Evolutionary conservation across 257 asterid species (phyloP), one percentile per base, ranked within the genome.

Genomic region (Ocimum tenuiflorum): DNA sequence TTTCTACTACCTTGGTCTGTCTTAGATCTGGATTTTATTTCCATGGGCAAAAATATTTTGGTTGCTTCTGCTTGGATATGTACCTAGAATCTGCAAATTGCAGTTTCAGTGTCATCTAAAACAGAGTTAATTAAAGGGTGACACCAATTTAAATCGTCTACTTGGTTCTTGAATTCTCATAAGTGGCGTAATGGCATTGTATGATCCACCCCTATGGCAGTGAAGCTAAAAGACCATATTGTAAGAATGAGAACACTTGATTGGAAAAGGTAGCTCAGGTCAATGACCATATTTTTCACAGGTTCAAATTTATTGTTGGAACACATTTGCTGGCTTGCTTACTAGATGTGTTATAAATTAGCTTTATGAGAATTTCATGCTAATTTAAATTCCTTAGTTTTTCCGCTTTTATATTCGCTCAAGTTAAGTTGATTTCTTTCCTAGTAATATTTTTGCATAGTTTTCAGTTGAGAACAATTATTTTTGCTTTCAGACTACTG

Each of bases 401-500:
- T 62, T 48, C 19, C 14, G 67, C n/a, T 42, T 50, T 65, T 46
- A 8, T 59, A 39, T 31, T 14, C 22, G 20, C 38, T 29, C 23
- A 23, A 51, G 33, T 18, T 41, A 36, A 36, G 33, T 45, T 63
- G 24, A 35, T 7, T 2, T 63, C 20, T 49, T 58, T 76, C 23
- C 60, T 56, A 64, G 67, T 72, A 38, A 47, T 62, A 18, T 22
- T 42, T 12, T 13, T 69, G 3, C 4, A 55, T 29, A 35, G 4
- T 41, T 67, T 42, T 68, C 29, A 55, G 19, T 59, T 73, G 45
- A 70, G 60, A 42, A 39, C 70, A 43, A 54, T 65, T 65, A 41
- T 68, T 67, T 53, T 74, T 75, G 64, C 68, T 81, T n/a, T 60
- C 87, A 89, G 99, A 85, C 86, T 70, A 57, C 68, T 77, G 96